These are phyloP conservation scores for Moniliophthora roreri DNA, from an alignment of 1,284 basidiomycete genomes.

Conservation along the genomic window DNA sequence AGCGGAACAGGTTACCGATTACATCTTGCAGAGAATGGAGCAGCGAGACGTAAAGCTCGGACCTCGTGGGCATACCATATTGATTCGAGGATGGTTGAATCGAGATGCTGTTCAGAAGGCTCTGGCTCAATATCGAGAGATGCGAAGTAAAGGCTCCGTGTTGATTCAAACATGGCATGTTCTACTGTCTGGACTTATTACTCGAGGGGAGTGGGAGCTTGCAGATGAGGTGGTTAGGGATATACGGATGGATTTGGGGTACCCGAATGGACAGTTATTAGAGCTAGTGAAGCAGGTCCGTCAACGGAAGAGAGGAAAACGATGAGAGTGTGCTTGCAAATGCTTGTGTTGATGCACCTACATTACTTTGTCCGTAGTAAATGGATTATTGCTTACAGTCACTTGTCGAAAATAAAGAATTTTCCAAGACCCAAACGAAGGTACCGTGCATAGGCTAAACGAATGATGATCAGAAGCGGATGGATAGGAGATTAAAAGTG, in stretches of 20 bases:
- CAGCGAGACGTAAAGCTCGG: conserved; percentile 51
- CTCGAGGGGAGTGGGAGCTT: conserved; percentile 52
- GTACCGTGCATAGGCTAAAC: conserved; percentile 72
- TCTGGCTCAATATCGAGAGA: conserved; percentile 63
- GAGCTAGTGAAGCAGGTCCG: conserved; percentile 36
- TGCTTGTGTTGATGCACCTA: neutral
- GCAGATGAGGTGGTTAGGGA: conserved; percentile 61
- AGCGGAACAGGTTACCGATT: conserved; percentile 43
- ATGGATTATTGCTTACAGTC: conserved; percentile 3
- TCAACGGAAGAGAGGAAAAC: conserved; percentile 23
- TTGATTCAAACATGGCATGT: conserved; percentile 75
- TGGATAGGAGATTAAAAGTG: conserved; percentile 11
- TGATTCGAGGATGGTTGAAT: conserved; percentile 65
- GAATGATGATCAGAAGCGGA: conserved; percentile 15
- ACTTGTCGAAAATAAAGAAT: conserved; percentile 61
- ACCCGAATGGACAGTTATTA: conserved; percentile 31
- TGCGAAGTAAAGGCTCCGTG: conserved; percentile 53
- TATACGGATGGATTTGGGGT: conserved; percentile 45
- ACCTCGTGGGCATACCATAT: conserved; percentile 69
- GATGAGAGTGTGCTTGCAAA: conserved; percentile 17
- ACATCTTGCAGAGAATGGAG: conserved; percentile 63
- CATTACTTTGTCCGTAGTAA: neutral
- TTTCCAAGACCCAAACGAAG: conserved; percentile 63
- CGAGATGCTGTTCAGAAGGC: conserved; percentile 54
- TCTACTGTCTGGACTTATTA: conserved; percentile 60